These are phyloP conservation scores for Euryodendron excelsum DNA, from an alignment of 148 eudicot genomes.

Conservation along the genomic window DNA sequence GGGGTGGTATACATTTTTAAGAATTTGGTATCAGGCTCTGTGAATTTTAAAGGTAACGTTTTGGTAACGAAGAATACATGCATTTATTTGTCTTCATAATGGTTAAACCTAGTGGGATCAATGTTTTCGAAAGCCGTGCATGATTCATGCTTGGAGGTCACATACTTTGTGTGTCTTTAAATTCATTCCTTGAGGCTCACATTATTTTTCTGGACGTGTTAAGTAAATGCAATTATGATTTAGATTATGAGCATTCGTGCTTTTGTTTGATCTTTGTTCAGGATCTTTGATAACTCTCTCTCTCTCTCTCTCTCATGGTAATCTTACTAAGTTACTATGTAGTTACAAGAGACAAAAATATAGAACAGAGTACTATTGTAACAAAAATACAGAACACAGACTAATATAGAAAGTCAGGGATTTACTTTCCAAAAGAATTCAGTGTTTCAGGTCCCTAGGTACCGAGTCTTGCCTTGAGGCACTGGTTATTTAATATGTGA, in stretches of 20 bases:
- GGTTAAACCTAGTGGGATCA: too few species aligned
- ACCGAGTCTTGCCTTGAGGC: background rate
- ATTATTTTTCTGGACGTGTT: background rate
- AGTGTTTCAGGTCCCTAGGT: background rate
- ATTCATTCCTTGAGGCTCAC: background rate
- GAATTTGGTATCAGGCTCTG: too few species aligned
- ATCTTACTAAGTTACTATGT: background rate
- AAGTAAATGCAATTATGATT: background rate
- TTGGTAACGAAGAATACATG: too few species aligned
- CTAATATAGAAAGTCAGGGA: background rate
- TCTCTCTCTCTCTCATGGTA: background rate
- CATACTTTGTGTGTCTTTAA: too few species aligned
- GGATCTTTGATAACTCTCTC: background rate
- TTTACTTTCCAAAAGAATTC: background rate
- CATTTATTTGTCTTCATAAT: too few species aligned
- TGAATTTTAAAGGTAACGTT: too few species aligned
- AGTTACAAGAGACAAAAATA: too few species aligned
- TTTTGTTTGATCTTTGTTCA: background rate
- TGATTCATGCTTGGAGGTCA: background rate
- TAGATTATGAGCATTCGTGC: background rate
- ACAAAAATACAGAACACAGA: background rate
- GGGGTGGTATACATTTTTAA: too few species aligned
- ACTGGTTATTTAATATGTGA: too few species aligned
- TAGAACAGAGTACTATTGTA: too few species aligned
- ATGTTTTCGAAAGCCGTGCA: too few species aligned